Base-by-base conservation (phyloP, 371 early-diverging fungal species). In the Actinomucor elegans region DNA sequence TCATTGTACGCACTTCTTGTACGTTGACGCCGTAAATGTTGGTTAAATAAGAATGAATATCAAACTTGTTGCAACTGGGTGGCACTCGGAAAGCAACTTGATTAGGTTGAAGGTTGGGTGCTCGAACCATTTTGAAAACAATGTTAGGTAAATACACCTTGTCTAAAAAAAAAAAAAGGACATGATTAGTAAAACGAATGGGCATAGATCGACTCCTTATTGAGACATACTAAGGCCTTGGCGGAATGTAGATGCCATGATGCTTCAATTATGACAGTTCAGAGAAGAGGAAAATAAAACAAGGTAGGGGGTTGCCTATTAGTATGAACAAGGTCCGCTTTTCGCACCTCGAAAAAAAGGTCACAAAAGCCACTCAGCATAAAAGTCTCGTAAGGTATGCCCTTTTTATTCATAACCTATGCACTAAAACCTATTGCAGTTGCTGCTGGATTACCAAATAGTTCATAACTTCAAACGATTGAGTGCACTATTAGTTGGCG, bases 11-110 rank as follows among this genome's bases (percentile, higher is more conserved):
- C 12, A 97, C 93, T 67, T 93, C 92, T 36, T 86, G 81, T 8
- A 95, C 80, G 32, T 80, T 80, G 45, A 95, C 82, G 42, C 87
- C 81, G 74, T 97, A 97, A 36, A 97, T 82, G 61, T 90, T 83
- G 55, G 85, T 71, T 21, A 97, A 85, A 57, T 94, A 94, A 49
- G 91, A 86, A 38, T 85, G 81, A 68, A 97, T 90, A 69, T 97
- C 98, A 29, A 97, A 83, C 73, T 97, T 97, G 85, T 95, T 96
- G 68, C 94, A 78, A 31, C 83, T 77, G n/a, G 88, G 90, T 28
- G 97, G 97, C 1, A 94, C 90, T 18, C 90, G 85, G 85, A 97
- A 97, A 26, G 93, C 95, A 20, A 89, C 93, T 68, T 94, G 94
- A 69, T 96, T 93, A 14, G 88, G 83, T 42, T 92, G 92, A 31